Evolutionary conservation across 2,329 filamentous ascomycete genomes (phyloP).

Genomic region (Aspergillus sojae): DNA sequence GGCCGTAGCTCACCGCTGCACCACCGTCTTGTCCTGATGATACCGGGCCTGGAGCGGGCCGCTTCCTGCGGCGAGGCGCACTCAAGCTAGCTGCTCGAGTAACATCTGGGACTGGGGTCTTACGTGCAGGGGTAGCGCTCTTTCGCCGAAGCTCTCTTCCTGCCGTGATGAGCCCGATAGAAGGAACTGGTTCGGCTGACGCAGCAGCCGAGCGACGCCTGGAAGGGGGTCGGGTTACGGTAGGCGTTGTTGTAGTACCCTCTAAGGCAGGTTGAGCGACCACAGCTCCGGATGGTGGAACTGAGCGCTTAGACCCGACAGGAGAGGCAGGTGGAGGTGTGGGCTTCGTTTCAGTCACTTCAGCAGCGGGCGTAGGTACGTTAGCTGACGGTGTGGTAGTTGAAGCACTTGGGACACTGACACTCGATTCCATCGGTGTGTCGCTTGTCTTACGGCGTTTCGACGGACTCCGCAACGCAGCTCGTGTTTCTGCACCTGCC

Average conservation of each 20-base stretch:
- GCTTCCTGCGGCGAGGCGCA: slow-evolving; percentile 54
- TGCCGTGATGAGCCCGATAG: slow-evolving; percentile 15
- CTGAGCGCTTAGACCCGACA: slow-evolving; percentile 26
- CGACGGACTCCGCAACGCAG: slow-evolving; percentile 32
- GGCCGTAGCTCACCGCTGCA: slow-evolving; percentile 63
- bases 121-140: slow-evolving; percentile 44
- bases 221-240: slow-evolving; percentile 37
- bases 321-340: slow-evolving; percentile 24
- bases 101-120: slow-evolving; percentile 44
- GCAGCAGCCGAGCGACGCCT: slow-evolving; percentile 33
- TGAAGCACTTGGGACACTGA: slow-evolving; percentile 40
- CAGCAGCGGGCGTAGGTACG: slow-evolving; percentile 30
- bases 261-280: neutral
- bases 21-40: slow-evolving; percentile 61
- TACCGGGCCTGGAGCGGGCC: slow-evolving; percentile 62
- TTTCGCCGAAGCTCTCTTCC: slow-evolving; percentile 44
- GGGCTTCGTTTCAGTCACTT: slow-evolving; percentile 24
- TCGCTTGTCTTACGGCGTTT: slow-evolving; percentile 45
- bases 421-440: slow-evolving; percentile 27
- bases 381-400: slow-evolving; percentile 40
- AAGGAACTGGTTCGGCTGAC: slow-evolving; percentile 29
- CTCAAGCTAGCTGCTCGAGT: slow-evolving; percentile 39
- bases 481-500: slow-evolving; percentile 26
- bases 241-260: slow-evolving; percentile 27
- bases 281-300: slow-evolving; percentile 10